Evolutionary conservation across 305 asterid genomes (phyloP), one percentile per base, ranked within the genome.

Genomic region (Fraxinus albicans): DNA sequence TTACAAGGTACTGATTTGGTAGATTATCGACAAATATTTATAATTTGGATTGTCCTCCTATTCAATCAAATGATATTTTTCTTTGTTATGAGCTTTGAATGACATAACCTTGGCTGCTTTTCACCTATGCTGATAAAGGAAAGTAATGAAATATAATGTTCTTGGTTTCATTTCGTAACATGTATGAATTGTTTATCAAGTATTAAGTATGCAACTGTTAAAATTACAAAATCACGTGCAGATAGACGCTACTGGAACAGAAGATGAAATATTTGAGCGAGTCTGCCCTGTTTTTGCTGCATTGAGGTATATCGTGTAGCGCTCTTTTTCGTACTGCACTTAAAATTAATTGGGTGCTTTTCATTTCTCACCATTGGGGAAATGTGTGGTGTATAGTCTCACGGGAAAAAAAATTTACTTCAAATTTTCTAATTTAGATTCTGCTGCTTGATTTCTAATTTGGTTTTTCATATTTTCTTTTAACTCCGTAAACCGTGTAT

Each of bases 231-330:
- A 77, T 55, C 83, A 75, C 81, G 81, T 81, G 90, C 93, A 94
- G 98, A 87, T 96, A 83, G 96, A 94, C 85, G 98, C 90, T 85
- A 91, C 94, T 77, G 99, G 98, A 86, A 89, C 98, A 38, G 91
- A 86, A 90, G 98, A 92, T 74, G 96, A 96, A 88, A 95, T 96
- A 83, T 94, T 88, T 86, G 96, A 89, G 88, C 93, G 91, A 87
- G 95, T 93, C 77, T 88, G 80, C 44, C 92, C 96, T 58, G 87
- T 92, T 83, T 94, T 96, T 86, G 89, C 91, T 83, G 82, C 92
- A 82, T 77, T 88, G 87, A 90, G 93, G 97, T 93, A 89, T 72
- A 81, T 84, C 35, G 55, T 82, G 21, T 70, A 31, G 42, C 13
- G 21, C 47, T 34, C 0, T 2, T 63, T 73, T 3, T 63, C 40